Evolutionary conservation across 306 rosid species (phyloP), one percentile per base, ranked within the genome.

Genomic region (Phaseolus lunatus): DNA sequence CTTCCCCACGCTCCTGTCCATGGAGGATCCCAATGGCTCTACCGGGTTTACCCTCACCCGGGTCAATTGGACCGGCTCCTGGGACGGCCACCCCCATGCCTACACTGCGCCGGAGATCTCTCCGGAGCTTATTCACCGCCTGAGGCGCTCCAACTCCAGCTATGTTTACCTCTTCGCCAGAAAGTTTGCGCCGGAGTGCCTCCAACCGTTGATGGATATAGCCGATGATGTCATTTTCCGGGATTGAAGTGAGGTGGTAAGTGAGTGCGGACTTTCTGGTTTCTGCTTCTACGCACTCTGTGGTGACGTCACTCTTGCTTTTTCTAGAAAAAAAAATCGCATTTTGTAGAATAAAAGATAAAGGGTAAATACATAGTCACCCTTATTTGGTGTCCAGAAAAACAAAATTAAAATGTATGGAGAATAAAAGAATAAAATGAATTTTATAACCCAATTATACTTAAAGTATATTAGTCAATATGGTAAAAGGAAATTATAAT

Each of bases 21-120:
- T 88, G 90, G 77, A 68, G 73, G 96, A 90, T 23, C 85, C 85
- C 1, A 14, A 82, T 4, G 89, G 88, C 4, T 88, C 90, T 33
- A 83, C 84, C 69, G 84, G 87, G 19, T 90, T 81, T 70, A 90
- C 92, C 4, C 83, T 90, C 0, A 90, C 96, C 8, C 82, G 89
- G 33, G 96, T 90, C 56, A 90, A 90, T 29, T 88, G 96, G 96
- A 88, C 92, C 0, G 96, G 73, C 16, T 77, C 87, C 49, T 80
- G 86, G 83, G 88, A 88, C 5, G 96, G 96, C 8, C 92, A 88
- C 41, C 96, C 96, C 0, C 88, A 85, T 49, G 24, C 71, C 33
- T 90, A 90, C 57, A 68, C 76, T 53, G 83, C 87, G 2, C 67
- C 58, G 58, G 92, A 90, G 72, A 50, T 90, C 0, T 88, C 91